Evolutionary conservation across 2,329 filamentous ascomycete species (phyloP), one percentile per base, ranked within the genome.

Genomic region (Fusarium irregulare): DNA sequence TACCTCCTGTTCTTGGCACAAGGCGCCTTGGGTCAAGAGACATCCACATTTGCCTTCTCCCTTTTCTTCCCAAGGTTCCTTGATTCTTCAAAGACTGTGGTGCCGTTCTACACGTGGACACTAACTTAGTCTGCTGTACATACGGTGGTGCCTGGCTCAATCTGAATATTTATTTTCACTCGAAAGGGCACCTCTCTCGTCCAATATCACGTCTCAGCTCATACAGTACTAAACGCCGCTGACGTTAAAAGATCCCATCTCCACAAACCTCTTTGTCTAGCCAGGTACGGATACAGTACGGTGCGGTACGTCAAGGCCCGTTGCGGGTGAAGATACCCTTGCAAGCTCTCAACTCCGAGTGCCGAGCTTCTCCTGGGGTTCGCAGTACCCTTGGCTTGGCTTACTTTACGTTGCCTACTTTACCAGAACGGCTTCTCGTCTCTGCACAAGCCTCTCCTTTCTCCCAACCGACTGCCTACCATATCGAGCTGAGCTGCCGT

Each of bases 391-490:
- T 21, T 37, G 34, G 18, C 34, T 37, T 37, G 34, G 34, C 34
- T 37, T 37, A 37, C 34, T 37, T 37, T 53, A 28, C 49, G 23
- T 20, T 53, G 18, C 34, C 45, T 61, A 32, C 56, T 51, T 63
- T 55, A 56, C 64, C 34, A 62, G 64, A 63, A 61, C 41, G 56
- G 46, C 51, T 57, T 68, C 49, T 63, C 61, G 61, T 71, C 48
- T 71, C 51, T 53, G 55, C 64, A 37, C 44, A 56, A 57, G 54
- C 58, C 68, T 55, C 56, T 70, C 55, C 56, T 64, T 48, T 37
- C 55, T 64, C 16, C 46, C 34, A 58, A 50, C 60, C 51, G 54
- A 60, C 44, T 57, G 30, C 40, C 49, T 57, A 32, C 44, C 46
- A 41, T 32, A 42, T 37, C 30, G 62, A 58, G 45, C 34, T 70